Evolutionary conservation across 2,329 filamentous ascomycete genomes (phyloP), one percentile per base, ranked within the genome.

Genomic region (Pseudopithomyces chartarum): DNA sequence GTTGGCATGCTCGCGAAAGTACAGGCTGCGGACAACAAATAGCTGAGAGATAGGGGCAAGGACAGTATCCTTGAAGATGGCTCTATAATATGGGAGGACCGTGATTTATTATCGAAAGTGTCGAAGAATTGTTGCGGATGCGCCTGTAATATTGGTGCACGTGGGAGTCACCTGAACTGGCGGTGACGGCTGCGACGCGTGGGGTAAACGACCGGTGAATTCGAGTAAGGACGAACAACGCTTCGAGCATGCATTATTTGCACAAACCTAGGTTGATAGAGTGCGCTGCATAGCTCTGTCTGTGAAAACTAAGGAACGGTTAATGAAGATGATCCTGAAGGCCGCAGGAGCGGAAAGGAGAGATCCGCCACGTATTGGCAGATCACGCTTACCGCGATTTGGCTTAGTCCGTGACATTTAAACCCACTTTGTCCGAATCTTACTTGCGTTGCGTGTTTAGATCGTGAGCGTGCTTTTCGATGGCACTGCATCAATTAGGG

Each of bases 1-100:
- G 47, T 19, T 50, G 36, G 47, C 47, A 50, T 50, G 47, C 47
- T 50, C 34, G 47, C 36, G 47, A 38, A n/a, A 23, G 36, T 40
- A 33, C n/a, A 17, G 36, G 17, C 34, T 19, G 22, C 10, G 34
- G 40, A 23, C 46, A 38, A n/a, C 19, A 42, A 42, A 12, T 19
- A 15, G 19, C 15, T 20, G n/a, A 6, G 46, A n/a, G 40, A 15
- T 20, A 40, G 34, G 47, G 39, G 22, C 10, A 40, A 32, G 29
- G 15, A 4, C 13, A 22, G 11, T 6, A 15, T 11, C 22, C 23
- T n/a, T 17, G 17, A 23, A 32, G 34, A 10, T 20, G 22, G 20
- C 19, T 29, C 17, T 36, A 40, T 22, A 15, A 40, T 13, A 26
- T 23, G 32, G 10, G 2, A 17, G 32, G 10, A 34, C 17, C n/a